phyloP scores from a whole-genome alignment of 352 stramenopile genomes.

The Phytophthora citrophthora region DNA sequence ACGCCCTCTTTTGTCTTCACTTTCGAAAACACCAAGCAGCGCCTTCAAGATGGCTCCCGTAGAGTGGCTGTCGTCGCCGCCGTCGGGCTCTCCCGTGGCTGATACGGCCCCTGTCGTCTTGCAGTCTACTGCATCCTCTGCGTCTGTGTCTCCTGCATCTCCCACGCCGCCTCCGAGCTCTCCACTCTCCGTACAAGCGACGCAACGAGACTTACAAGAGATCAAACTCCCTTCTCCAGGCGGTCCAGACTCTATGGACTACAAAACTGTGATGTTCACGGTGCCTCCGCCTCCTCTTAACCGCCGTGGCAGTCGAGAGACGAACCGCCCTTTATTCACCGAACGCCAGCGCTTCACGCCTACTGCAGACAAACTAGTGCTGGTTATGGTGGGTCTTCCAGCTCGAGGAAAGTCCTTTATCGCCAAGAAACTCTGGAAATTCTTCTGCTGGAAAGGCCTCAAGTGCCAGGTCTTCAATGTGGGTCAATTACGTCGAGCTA shows the following conservation, averaged over 20 bases:
- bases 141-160: conserved; percentile 11
- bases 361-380: conserved; percentile 93
- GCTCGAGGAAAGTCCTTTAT: conserved; percentile 97
- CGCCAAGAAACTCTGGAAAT: conserved; percentile 90
- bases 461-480: conserved; percentile 94
- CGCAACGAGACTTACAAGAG: not conserved
- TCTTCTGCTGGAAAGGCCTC: conserved; percentile 84
- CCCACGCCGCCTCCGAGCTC: conserved; percentile 1
- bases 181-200: conserved; percentile 12
- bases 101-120: not conserved
- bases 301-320: conserved; percentile 35
- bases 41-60: conserved; percentile 14
- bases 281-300: conserved; percentile 25
- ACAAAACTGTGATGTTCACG: conserved; percentile 51
- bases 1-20: not conserved
- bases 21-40: conserved; percentile 10
- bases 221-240: conserved; percentile 29
- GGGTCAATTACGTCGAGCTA: conserved; percentile 91
- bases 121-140: not conserved
- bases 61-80: conserved; percentile 14
- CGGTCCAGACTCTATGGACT: conserved; percentile 44
- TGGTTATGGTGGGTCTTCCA: conserved; percentile 96
- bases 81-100: conserved; percentile 7
- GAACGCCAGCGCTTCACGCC: conserved; percentile 83
- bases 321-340: conserved; percentile 52